Evolutionary conservation across 805 yeast species (phyloP).

Genomic region (Yamadazyma phyllophila): DNA sequence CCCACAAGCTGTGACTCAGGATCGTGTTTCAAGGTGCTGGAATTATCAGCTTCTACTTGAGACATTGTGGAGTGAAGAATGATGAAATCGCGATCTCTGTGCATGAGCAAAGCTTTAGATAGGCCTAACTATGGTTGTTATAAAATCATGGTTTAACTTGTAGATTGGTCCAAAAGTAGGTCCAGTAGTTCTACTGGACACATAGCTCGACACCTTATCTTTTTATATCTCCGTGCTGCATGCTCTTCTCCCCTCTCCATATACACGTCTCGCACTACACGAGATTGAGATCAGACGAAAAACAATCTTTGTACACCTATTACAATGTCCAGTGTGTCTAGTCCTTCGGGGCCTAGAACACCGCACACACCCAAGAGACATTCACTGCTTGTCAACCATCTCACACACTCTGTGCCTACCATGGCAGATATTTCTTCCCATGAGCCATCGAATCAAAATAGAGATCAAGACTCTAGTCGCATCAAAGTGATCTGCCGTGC

Average conservation of each 20-base stretch:
- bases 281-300: constrained; percentile 3
- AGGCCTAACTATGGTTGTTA: too few relatives aligned
- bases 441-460: background rate
- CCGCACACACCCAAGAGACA: constrained; percentile 1
- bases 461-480: constrained; percentile 20
- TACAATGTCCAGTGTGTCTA: constrained; percentile 5
- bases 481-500: constrained; percentile 73
- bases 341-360: constrained; percentile 6
- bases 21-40: background rate
- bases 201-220: too few relatives aligned
- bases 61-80: background rate
- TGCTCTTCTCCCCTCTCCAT: background rate
- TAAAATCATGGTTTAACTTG: too few relatives aligned
- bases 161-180: too few relatives aligned
- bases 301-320: background rate
- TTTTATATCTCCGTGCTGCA: too few relatives aligned
- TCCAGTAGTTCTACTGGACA: too few relatives aligned
- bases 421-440: too few relatives aligned
- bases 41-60: background rate
- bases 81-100: too few relatives aligned
- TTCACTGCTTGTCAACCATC: background rate
- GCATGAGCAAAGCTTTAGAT: too few relatives aligned
- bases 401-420: background rate
- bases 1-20: constrained; percentile 1
- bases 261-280: background rate